A percentile compares a stretch with the other conserved stretches of the same genome.
Evolutionary conservation across 2,329 filamentous ascomycete species (phyloP).

Genomic region (Cladophialophora psammophila): DNA sequence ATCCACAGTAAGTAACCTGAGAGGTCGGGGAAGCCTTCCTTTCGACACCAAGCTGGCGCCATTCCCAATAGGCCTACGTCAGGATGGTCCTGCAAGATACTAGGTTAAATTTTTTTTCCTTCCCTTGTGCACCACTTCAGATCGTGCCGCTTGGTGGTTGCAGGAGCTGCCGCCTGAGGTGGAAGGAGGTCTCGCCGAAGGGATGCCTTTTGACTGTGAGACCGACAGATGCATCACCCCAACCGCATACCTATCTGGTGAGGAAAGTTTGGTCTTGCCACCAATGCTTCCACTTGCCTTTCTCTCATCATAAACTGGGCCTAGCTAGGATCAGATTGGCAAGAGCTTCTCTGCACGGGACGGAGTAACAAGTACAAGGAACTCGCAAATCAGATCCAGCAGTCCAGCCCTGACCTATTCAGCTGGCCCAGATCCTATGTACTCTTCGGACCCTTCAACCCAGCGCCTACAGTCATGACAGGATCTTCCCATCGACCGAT

Average conservation of each 20-base stretch:
- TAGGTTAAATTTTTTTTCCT: background rate
- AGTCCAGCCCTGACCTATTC: background rate
- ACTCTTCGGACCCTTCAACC: background rate
- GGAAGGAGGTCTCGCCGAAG: background rate
- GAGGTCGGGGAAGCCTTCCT: slow-evolving; percentile 18
- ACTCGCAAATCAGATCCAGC: background rate
- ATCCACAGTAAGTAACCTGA: slow-evolving; percentile 5
- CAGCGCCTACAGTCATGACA: background rate
- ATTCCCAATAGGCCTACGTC: background rate
- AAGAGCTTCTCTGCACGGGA: background rate
- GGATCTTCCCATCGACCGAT: background rate
- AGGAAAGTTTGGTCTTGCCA: background rate
- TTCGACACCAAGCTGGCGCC: background rate
- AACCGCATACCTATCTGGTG: background rate
- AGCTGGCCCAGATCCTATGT: background rate
- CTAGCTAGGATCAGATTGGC: background rate
- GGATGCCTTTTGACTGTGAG: background rate
- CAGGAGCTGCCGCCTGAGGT: background rate
- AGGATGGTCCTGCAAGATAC: background rate
- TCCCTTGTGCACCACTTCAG: background rate
- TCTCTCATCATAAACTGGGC: background rate
- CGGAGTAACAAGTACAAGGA: background rate
- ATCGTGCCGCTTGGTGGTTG: background rate
- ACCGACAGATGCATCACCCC: background rate
- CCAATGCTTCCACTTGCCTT: background rate